Evolutionary conservation across 495 filamentous ascomycete species (phyloP).

Genomic region (Neurospora africana): DNA sequence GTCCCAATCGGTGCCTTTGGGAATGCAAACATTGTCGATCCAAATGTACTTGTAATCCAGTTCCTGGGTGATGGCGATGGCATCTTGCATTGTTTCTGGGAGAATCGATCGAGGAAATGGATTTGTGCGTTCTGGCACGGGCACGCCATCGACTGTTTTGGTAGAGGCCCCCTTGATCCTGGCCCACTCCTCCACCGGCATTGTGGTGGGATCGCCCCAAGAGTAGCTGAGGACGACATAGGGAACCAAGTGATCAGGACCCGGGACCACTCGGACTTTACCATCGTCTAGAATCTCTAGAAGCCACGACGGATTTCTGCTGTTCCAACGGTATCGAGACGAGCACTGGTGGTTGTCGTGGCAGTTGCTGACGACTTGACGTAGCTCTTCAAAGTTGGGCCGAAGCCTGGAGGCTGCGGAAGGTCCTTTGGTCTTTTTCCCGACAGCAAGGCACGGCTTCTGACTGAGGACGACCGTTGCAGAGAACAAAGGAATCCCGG

Average conservation of each 20-base stretch:
- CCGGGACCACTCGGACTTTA: constrained; percentile 8
- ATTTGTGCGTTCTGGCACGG: constrained; percentile 15
- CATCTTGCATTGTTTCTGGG: constrained; percentile 21
- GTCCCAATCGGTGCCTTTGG: constrained; percentile 26
- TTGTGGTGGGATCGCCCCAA: constrained; percentile 20
- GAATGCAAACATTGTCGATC: constrained; percentile 26
- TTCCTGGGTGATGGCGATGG: constrained; percentile 12
- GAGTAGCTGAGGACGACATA: constrained; percentile 27
- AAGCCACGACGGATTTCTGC: constrained; percentile 23
- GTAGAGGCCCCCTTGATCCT: constrained; percentile 21
- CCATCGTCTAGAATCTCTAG: constrained; percentile 16
- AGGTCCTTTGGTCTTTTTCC: constrained; percentile 2
- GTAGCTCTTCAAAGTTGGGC: constrained; percentile 13
- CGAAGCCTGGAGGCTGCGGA: constrained; percentile 3
- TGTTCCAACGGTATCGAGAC: constrained; percentile 21
- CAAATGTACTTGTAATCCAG: constrained; percentile 18
- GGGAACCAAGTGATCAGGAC: constrained; percentile 6
- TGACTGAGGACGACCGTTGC: constrained; percentile 11
- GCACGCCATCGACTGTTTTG: constrained; percentile 15
- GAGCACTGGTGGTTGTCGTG: constrained; percentile 20
- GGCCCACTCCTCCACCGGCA: constrained; percentile 20
- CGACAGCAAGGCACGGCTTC: background rate
- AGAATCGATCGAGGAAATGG: constrained; percentile 10
- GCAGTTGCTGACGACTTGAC: constrained; percentile 13
- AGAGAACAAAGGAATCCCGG: constrained; percentile 2